Conservation (phyloP, 805 yeast genomes). For the Wickerhamomyces silvicola region DNA sequence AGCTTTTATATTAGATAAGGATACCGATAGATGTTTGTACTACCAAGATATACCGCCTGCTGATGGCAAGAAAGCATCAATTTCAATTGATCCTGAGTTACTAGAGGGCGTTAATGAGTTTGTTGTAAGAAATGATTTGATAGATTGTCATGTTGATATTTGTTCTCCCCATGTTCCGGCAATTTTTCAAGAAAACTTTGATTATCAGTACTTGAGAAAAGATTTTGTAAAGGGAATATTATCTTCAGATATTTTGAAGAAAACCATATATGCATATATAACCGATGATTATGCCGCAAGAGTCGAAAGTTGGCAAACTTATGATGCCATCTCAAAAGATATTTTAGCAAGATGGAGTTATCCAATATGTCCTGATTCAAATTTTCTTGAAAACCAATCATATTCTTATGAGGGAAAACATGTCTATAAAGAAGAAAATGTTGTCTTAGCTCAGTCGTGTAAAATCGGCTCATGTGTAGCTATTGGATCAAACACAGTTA, state of each 20-base stretch:
- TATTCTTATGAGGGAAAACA: conserved; percentile 80
- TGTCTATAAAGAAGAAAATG: conserved; percentile 81
- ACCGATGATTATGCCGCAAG: conserved; percentile 81
- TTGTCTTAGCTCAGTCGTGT: conserved; percentile 92
- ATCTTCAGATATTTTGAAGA: conserved; percentile 83
- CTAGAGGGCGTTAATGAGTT: conserved; percentile 70
- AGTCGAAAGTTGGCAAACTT: conserved; percentile 93
- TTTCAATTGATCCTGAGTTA: conserved; percentile 77
- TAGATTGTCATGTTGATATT: conserved; percentile 94
- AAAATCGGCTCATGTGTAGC: conserved; percentile 73
- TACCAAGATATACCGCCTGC: conserved; percentile 70
- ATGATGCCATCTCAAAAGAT: conserved; percentile 87
- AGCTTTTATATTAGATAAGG: conserved; percentile 71
- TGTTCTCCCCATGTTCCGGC: conserved; percentile 94
- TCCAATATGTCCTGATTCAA: conserved; percentile 85
- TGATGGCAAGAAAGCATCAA: conserved; percentile 36
- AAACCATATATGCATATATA: conserved; percentile 84
- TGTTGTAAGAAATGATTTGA: conserved; percentile 80
- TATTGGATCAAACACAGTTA: conserved; percentile 68
- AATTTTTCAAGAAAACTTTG: conserved; percentile 92
- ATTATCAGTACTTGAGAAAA: conserved; percentile 76
- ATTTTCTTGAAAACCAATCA: conserved; percentile 61
- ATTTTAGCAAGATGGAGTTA: conserved; percentile 87
- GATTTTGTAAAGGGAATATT: conserved; percentile 91
- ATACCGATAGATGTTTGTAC: conserved; percentile 69